These are phyloP conservation scores for Lachnellula cervina DNA, from an alignment of 2,329 filamentous ascomycete genomes.

Conservation along the genomic window DNA sequence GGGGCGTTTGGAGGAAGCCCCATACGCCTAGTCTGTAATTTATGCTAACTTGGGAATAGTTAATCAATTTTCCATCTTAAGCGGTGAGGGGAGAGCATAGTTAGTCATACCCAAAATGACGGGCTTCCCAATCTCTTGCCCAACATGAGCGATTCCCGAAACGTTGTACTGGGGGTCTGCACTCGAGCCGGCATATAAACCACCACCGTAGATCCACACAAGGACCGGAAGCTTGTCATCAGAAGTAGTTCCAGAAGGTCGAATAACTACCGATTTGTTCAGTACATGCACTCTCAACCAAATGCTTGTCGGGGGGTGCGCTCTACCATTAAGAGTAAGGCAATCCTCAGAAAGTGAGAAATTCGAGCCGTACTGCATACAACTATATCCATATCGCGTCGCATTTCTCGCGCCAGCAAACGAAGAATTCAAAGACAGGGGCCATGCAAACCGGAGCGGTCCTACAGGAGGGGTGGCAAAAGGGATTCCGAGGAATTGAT, in stretches of 20 bases:
- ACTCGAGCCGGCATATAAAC: constrained; percentile 46
- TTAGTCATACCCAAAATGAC: constrained; percentile 39
- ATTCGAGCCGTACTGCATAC: constrained; percentile 40
- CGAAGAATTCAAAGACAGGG: constrained; percentile 34
- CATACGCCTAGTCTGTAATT: constrained; percentile 60
- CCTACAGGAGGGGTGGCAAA: constrained; percentile 44
- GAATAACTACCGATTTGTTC: constrained; percentile 32
- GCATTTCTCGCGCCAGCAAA: constrained; percentile 38
- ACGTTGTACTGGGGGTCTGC: constrained; percentile 58
- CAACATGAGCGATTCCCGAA: constrained; percentile 53
- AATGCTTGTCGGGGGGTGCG: background rate
- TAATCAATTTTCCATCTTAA: background rate
- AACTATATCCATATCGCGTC: constrained; percentile 40
- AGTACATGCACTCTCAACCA: background rate
- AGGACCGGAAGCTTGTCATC: constrained; percentile 37
- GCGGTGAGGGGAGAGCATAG: background rate
- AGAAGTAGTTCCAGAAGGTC: constrained; percentile 33
- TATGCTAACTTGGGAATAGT: constrained; percentile 41
- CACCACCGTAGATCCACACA: constrained; percentile 57
- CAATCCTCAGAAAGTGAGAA: constrained; percentile 46
- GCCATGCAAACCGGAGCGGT: constrained; percentile 39
- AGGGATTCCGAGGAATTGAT: constrained; percentile 44
- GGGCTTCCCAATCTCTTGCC: constrained; percentile 46
- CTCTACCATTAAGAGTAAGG: constrained; percentile 36
- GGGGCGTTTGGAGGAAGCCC: constrained; percentile 60